A percentile compares a stretch with the other conserved stretches of the same genome.
Conservation (phyloP, 2,329 filamentous ascomycete genomes). For the Sporothrix humicola region DNA sequence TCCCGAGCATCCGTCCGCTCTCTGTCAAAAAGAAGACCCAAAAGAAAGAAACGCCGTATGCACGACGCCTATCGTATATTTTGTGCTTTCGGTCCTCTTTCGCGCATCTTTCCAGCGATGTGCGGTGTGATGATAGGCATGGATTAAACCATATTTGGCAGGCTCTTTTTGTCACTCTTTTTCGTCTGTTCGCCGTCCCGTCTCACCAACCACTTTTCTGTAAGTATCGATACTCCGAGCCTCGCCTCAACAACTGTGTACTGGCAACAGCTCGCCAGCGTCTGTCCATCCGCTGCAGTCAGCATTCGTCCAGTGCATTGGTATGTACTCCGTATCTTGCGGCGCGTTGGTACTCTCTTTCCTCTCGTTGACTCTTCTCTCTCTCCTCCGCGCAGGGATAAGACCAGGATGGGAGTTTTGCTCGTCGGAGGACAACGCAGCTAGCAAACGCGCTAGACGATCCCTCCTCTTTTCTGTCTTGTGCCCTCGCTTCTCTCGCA, state of each 20-base stretch:
- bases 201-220: no score
- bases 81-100: background rate
- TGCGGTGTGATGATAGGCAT: background rate
- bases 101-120: background rate
- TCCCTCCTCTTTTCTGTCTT: background rate
- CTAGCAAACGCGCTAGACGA: conserved; percentile 12
- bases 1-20: no score
- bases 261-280: background rate
- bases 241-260: background rate
- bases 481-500: background rate
- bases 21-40: background rate
- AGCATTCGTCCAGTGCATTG: background rate
- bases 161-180: background rate
- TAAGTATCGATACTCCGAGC: background rate
- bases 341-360: no score
- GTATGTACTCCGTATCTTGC: background rate
- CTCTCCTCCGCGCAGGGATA: background rate
- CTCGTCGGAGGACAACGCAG: conserved; percentile 11
- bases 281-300: conserved; percentile 10
- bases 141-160: background rate
- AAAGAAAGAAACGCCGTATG: background rate
- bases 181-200: no score
- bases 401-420: background rate
- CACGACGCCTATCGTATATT: background rate
- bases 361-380: no score